Percentiles rank a stretch among this genome's conserved stretches.
Conservation (phyloP, 768 basidiomycete genomes). For the Mycena haematopus region DNA sequence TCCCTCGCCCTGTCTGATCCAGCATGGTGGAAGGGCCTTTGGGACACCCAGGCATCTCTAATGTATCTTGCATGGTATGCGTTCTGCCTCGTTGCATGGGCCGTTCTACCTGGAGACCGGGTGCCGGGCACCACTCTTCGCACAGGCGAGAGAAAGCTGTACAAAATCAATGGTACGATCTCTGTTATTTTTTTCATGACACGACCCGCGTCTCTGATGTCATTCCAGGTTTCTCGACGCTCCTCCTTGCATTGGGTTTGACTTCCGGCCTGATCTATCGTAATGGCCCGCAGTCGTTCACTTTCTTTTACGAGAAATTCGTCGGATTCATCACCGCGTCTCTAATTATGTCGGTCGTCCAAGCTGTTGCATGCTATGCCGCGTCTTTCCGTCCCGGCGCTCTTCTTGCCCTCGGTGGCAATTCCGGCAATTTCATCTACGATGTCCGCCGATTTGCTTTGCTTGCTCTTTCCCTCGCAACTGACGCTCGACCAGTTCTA, state of each 20-base stretch:
- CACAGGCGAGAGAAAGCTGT: slow-evolving; percentile 76
- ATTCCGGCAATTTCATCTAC: slow-evolving; percentile 85
- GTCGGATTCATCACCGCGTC: slow-evolving; percentile 87
- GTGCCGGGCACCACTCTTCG: slow-evolving; percentile 75
- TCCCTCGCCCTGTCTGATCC: slow-evolving; percentile 51
- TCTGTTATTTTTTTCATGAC: slow-evolving; percentile 4
- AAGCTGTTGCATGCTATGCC: slow-evolving; percentile 74
- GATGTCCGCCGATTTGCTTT: slow-evolving; percentile 66
- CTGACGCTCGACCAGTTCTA: slow-evolving; percentile 66
- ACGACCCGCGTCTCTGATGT: slow-evolving; percentile 1
- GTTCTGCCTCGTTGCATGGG: slow-evolving; percentile 86
- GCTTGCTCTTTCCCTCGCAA: not conserved
- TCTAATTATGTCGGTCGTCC: slow-evolving; percentile 75
- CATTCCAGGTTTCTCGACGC: slow-evolving; percentile 84
- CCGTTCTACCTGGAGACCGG: slow-evolving; percentile 74
- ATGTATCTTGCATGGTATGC: slow-evolving; percentile 91
- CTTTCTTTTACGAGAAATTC: slow-evolving; percentile 93
- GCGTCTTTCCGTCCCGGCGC: slow-evolving; percentile 72
- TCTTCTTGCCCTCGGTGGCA: slow-evolving; percentile 91
- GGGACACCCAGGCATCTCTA: slow-evolving; percentile 79
- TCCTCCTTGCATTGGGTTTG: slow-evolving; percentile 81
- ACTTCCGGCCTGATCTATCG: slow-evolving; percentile 71
- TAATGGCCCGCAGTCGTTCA: slow-evolving; percentile 80
- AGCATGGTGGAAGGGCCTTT: slow-evolving; percentile 76
- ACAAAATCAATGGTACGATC: slow-evolving; percentile 92